phyloP scores from a whole-genome alignment of 2,329 filamentous ascomycete species.

The Xylaria digitata region DNA sequence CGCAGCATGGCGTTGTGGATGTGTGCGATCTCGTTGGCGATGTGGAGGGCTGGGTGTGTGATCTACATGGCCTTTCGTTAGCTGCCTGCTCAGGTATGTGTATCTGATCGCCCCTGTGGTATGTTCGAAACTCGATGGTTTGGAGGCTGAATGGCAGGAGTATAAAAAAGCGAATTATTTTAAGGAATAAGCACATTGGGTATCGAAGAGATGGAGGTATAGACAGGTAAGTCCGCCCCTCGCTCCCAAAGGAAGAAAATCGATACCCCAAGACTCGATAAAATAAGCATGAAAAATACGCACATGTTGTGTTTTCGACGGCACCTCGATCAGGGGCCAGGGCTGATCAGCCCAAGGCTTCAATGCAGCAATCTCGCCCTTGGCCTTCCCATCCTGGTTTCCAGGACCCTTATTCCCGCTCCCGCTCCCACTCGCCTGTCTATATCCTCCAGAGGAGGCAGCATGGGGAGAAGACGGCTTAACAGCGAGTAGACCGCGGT shows the following conservation, averaged over 20 bases:
- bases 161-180: neutral
- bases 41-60: constrained; percentile 44
- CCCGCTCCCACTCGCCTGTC: constrained; percentile 8
- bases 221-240: neutral
- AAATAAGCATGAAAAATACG: constrained; percentile 11
- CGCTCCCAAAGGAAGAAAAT: neutral
- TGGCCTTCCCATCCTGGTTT: constrained; percentile 15
- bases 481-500: constrained; percentile 10
- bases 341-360: constrained; percentile 48
- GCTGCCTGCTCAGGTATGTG: neutral
- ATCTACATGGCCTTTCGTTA: constrained; percentile 37
- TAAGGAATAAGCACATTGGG: neutral
- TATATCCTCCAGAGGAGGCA: constrained; percentile 1
- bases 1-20: constrained; percentile 53
- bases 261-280: neutral
- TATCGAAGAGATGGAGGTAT: neutral
- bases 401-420: neutral
- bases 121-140: neutral
- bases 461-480: constrained; percentile 17
- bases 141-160: neutral
- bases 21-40: constrained; percentile 51
- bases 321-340: constrained; percentile 47
- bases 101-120: neutral
- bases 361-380: constrained; percentile 23
- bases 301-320: constrained; percentile 39